Conservation (phyloP, 2,329 filamentous ascomycete species). For the Fusarium keratoplasticum region DNA sequence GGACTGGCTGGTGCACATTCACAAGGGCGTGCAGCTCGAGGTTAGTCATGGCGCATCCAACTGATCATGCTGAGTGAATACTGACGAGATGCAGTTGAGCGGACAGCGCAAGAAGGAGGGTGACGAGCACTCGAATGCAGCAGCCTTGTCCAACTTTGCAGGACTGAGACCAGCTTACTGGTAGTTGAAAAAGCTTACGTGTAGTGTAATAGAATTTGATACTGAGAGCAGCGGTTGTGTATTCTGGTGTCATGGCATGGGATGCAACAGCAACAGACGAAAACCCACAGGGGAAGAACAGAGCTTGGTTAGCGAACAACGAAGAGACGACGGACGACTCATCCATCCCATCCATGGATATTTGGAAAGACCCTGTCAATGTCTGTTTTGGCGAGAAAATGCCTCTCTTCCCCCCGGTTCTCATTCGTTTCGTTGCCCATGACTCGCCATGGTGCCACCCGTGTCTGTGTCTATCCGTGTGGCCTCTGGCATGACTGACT, state of each 20-base stretch:
- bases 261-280: not conserved
- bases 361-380: not conserved
- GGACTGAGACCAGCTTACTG: constrained; percentile 71
- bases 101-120: constrained; percentile 80
- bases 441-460: constrained; percentile 4
- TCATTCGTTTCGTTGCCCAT: not conserved
- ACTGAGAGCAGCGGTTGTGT: constrained; percentile 25
- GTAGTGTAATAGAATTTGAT: constrained; percentile 23
- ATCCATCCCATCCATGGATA: constrained; percentile 6
- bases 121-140: constrained; percentile 54
- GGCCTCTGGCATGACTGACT: not conserved
- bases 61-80: not conserved
- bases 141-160: constrained; percentile 66
- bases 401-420: not conserved
- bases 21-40: constrained; percentile 93
- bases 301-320: constrained; percentile 37
- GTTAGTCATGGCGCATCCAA: constrained; percentile 55
- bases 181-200: constrained; percentile 51
- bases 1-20: constrained; percentile 96
- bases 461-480: constrained; percentile 12
- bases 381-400: constrained; percentile 12
- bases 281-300: constrained; percentile 1
- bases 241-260: constrained; percentile 19
- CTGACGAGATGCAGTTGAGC: constrained; percentile 61
- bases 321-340: constrained; percentile 21